Evolutionary conservation across 768 basidiomycete species (phyloP), one percentile per base, ranked within the genome.

Genomic region (Leccinum barrowsii): DNA sequence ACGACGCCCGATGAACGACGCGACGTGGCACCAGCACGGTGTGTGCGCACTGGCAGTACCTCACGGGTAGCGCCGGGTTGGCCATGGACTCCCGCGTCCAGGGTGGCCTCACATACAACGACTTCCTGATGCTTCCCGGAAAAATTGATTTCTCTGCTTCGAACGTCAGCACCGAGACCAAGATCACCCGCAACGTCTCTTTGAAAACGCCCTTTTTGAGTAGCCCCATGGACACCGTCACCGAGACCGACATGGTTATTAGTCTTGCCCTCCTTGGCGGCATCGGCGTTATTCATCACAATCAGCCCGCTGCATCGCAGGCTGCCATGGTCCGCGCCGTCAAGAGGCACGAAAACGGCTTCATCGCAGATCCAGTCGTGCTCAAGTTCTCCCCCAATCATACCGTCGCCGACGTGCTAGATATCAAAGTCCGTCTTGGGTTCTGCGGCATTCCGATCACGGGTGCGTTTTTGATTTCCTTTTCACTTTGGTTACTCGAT

Each of bases 221-320:
- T 73, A 95, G 92, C 53, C 96, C 97, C 15, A 99, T 99, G 97
- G 97, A 99, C 78, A 99, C 97, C 48, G 97, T 98, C 65, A 98
- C 97, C 1, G 97, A 98, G 75, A 85, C 82, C 55, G 86, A 92
- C 59, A 96, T 95, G 92, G 93, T 92, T 30, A 93, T 96, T 70
- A 78, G 87, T 52, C 86, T 96, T 82, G 93, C 94, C 81, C 86
- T 99, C 55, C 84, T 95, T 56, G 97, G 97, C 51, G 97, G 96
- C 55, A 90, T 98, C 61, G 96, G 97, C 76, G 92, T 98, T 69
- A 98, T 98, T 67, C 96, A 99, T 73, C 94, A 99, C 76, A 99
- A 98, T 74, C 92, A 94, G 73, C 63, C 86, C 1, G 69, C 94
- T 0, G 85, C 85, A 47, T 83, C 84, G 4, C 97, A 99, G 76